Conservation (phyloP, 371 early-diverging fungal genomes). For the Circinella umbellata region DNA sequence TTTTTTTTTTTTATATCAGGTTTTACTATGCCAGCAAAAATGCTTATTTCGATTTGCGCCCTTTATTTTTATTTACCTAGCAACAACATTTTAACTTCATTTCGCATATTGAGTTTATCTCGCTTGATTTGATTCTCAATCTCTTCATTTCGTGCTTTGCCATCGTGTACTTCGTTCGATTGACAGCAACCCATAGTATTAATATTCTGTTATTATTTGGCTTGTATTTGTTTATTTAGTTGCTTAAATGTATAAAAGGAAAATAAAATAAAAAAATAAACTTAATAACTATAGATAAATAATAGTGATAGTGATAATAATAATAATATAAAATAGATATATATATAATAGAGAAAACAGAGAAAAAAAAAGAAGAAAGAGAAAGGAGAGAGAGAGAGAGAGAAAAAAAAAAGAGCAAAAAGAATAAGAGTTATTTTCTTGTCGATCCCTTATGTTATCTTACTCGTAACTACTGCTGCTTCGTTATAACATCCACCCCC, state of each 20-base stretch:
- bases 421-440: neutral
- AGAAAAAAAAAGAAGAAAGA: neutral
- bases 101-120: slow-evolving; percentile 78
- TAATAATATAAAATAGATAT: neutral
- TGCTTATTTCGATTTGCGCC: too few species aligned
- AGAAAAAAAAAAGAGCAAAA: neutral
- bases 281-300: neutral
- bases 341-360: neutral
- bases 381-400: neutral
- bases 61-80: slow-evolving; percentile 65
- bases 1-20: neutral
- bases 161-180: slow-evolving; percentile 83
- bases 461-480: too few species aligned
- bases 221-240: neutral
- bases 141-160: slow-evolving; percentile 80
- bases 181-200: slow-evolving; percentile 91
- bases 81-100: slow-evolving; percentile 95
- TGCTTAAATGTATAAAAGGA: neutral
- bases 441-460: neutral
- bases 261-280: too few species aligned
- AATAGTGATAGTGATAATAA: slow-evolving; percentile 2
- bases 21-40: too few species aligned
- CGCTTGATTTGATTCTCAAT: slow-evolving; percentile 89
- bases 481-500: neutral
- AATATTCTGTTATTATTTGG: neutral